Percentiles rank a stretch among this genome's conserved stretches.
Conservation (phyloP, 192 early-diverging fungal species). For the Backusella psychrophila region DNA sequence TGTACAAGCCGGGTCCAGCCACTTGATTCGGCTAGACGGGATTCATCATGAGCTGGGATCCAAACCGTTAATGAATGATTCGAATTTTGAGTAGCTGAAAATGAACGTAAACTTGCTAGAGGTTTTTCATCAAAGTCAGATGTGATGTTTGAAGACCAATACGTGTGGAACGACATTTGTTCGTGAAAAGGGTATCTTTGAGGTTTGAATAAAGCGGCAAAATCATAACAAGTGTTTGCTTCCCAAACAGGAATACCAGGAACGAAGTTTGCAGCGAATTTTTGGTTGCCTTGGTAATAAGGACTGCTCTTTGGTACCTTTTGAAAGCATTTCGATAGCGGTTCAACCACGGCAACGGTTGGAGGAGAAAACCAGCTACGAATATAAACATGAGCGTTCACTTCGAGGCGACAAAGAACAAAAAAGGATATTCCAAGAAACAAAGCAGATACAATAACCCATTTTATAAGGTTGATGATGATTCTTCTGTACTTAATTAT, state of each 20-base stretch:
- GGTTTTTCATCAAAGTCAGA: slow-evolving; percentile 19
- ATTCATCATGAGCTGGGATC: slow-evolving; percentile 16
- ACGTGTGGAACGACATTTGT: slow-evolving; percentile 1
- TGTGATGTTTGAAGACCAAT: slow-evolving; percentile 11
- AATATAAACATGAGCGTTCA: slow-evolving; percentile 38
- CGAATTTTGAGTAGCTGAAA: slow-evolving; percentile 31
- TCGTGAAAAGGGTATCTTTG: not conserved
- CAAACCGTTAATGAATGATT: slow-evolving; percentile 27
- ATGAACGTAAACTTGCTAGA: slow-evolving; percentile 23
- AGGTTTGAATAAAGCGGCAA: slow-evolving; percentile 14
- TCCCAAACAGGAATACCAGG: slow-evolving; percentile 26
- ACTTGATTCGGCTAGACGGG: slow-evolving; percentile 7
- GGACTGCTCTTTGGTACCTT: not conserved
- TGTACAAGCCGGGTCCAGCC: slow-evolving; percentile 19
- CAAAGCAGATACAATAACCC: not conserved
- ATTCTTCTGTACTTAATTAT: slow-evolving; percentile 4
- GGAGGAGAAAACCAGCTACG: slow-evolving; percentile 28
- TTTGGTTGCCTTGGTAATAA: slow-evolving; percentile 11
- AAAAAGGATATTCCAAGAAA: slow-evolving; percentile 8
- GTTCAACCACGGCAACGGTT: slow-evolving; percentile 11
- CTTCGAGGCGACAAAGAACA: slow-evolving; percentile 20
- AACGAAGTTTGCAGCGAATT: slow-evolving; percentile 17
- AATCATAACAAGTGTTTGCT: slow-evolving; percentile 26
- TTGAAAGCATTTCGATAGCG: slow-evolving; percentile 29
- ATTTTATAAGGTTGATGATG: not conserved